Evolutionary conservation across 108 stramenopile genomes (phyloP), one percentile per base, ranked within the genome.

Genomic region (Skeletonema tropicum): DNA sequence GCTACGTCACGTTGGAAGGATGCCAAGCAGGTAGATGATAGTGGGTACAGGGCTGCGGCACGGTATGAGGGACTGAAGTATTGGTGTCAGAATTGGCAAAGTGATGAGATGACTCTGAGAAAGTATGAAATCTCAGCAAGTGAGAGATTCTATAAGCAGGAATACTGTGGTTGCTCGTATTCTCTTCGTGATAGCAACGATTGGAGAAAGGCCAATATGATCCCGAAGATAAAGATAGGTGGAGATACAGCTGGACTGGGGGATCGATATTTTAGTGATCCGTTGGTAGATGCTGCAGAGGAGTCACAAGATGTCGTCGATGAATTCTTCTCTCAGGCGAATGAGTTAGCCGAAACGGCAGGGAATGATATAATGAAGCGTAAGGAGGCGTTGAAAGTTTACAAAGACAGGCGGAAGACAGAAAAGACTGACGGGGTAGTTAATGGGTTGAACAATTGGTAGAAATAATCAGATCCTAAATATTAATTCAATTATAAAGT

Each of bases 151-250:
- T 89, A 89, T 74, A 89, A 89, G 73, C 88, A 89, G 73, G 86
- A 89, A 71, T 89, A 89, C 63, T 89, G 88, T 66, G 88, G 88
- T 8, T 89, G 88, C 60, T 74, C 82, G 12, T 87, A 83, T 48
- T 85, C 84, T 0, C 64, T 87, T 19, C 36, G 88, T 14, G 88
- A 89, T 57, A 72, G 69, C 15, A 89, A 89, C 63, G 79, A 85
- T 7, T 86, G 84, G 83, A 60, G 88, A 8, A 85, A 74, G 48
- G 84, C 83, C 32, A 83, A 87, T 57, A 86, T 84, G 46, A 85
- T 85, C 25, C 83, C 83, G 11, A 83, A 79, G 39, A 86, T 86
- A 30, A 39, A 25, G 31, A 46, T 61, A 48, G 86, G 89, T 15
- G 86, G 85, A 7, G 89, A 87, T 2, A 69, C 42, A 15, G 86